These are phyloP conservation scores for Pythium aphanidermatum DNA, from an alignment of 352 stramenopile genomes.

Conservation along the genomic window DNA sequence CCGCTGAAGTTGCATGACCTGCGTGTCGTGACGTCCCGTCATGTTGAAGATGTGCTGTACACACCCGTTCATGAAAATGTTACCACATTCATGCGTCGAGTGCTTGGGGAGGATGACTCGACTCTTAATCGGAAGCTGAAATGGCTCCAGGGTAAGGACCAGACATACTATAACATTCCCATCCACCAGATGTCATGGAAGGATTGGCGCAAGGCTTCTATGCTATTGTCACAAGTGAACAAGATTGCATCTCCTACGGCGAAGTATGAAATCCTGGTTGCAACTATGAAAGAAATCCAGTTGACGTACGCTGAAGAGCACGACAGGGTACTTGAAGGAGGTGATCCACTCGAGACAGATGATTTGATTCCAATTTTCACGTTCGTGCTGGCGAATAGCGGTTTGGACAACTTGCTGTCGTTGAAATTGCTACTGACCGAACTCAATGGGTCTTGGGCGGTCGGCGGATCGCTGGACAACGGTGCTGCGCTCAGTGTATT, in stretches of 20 bases:
- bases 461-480: conserved; percentile 52
- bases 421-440: conserved; percentile 70
- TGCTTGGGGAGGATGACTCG: conserved; percentile 70
- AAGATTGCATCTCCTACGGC: conserved; percentile 44
- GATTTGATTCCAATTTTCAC: conserved; percentile 88
- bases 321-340: conserved; percentile 38
- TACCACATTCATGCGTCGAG: conserved; percentile 41
- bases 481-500: conserved; percentile 66
- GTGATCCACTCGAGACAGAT: conserved; percentile 62
- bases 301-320: conserved; percentile 71
- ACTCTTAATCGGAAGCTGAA: conserved; percentile 78
- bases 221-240: conserved; percentile 59
- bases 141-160: conserved; percentile 89
- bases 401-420: conserved; percentile 78
- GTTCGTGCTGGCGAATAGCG: conserved; percentile 84
- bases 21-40: conserved; percentile 52
- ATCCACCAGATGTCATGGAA: conserved; percentile 79
- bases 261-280: conserved; percentile 77
- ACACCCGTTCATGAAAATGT: conserved; percentile 59
- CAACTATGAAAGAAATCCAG: conserved; percentile 73
- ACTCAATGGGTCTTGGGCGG: conserved; percentile 64
- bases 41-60: conserved; percentile 82
- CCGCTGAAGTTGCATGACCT: conserved; percentile 51
- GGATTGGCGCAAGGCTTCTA: conserved; percentile 72
- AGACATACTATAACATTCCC: conserved; percentile 87